Evolutionary conservation across 805 yeast species (phyloP), one percentile per base, ranked within the genome.

Genomic region (Saturnispora zaruensis): DNA sequence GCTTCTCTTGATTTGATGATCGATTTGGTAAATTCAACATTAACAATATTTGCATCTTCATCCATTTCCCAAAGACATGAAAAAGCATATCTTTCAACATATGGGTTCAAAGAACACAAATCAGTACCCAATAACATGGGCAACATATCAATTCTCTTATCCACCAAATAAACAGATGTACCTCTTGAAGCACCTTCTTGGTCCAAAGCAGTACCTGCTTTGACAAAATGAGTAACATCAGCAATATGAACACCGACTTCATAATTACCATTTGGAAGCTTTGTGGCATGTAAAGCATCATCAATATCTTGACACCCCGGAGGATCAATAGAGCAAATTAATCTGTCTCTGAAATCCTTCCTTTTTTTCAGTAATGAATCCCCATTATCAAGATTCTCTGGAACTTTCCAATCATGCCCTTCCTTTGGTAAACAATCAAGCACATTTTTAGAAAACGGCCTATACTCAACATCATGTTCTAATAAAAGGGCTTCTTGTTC

Each of bases 171-270:
- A 3, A 93, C 97, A 4, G 99, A 90, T 0, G 99, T 93, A 60
- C 97, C 98, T 68, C 99, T 80, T 1, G 95, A 77, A 0, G 98
- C 96, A 67, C 97, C 99, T 69, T 93, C 99, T 42, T 79, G 84
- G 64, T 93, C 99, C 52, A 93, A 73, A 0, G 98, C 82, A 3
- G 96, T 88, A 54, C 82, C 84, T 0, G 99, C 84, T 66, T 89
- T 88, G 43, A 93, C 99, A 62, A 93, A 93, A 69, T 93, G 96
- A 1, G 98, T 87, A 28, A 93, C 99, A 69, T 93, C 99, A 8
- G 99, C 99, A 71, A 93, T 93, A 63, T 93, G 99, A 28, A 93
- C 99, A 62, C 99, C 99, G 50, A 93, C 96, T 65, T 93, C 96
- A 72, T 78, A 89, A 64, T 91, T 87, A 0, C 99, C 99, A 65